Conservation (phyloP, 2,329 filamentous ascomycete species). For the Ophiostoma piceae region DNA sequence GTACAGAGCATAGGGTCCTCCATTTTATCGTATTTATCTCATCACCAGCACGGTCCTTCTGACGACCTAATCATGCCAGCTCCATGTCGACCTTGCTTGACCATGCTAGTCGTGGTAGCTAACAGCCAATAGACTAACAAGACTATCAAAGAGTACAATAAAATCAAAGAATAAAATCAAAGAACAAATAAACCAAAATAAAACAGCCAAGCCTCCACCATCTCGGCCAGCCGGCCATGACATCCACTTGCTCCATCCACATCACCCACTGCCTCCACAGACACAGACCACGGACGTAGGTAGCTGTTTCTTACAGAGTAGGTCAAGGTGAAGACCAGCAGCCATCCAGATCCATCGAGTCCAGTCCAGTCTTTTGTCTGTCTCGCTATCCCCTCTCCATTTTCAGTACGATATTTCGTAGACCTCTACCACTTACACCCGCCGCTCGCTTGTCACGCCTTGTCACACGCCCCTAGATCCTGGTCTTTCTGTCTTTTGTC, state of each 20-base stretch:
- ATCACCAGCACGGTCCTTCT: neutral
- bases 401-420: too few species aligned
- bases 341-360: neutral
- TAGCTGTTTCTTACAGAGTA: neutral
- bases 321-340: too few species aligned
- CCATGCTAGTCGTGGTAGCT: neutral
- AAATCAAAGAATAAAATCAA: neutral
- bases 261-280: conserved; percentile 5
- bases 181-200: neutral
- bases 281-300: neutral
- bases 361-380: neutral
- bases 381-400: neutral
- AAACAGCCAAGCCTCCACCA: neutral
- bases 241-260: neutral
- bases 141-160: neutral
- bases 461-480: conserved; percentile 3
- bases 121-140: neutral
- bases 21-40: neutral
- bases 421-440: neutral
- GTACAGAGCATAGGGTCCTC: neutral
- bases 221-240: neutral
- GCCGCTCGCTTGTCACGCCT: neutral
- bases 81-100: too few species aligned
- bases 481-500: neutral
- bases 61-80: neutral